Evolutionary conservation across 257 asterid genomes (phyloP), one percentile per base, ranked within the genome.

Genomic region (Penstemon barbatus): DNA sequence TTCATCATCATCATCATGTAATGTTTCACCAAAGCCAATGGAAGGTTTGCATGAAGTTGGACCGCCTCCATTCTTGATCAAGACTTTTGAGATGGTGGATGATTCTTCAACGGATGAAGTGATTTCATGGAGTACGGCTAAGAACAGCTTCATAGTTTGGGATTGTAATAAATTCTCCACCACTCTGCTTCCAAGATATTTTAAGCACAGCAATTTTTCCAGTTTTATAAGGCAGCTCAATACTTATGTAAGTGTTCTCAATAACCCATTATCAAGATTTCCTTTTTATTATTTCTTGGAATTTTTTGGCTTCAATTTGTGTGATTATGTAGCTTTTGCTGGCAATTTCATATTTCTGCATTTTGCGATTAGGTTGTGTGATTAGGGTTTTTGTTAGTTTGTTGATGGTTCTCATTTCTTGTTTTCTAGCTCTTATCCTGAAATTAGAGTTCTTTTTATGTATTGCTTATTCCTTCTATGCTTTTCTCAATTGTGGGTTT

Each of bases 191-290:
- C 99, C 99, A 4, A 86, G 51, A 73, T 79, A 82, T 73, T 94
- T 94, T 86, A 94, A 91, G 86, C 99, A 94, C 75, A 76, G 78
- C 37, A 94, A 94, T 71, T 94, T 94, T 79, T 91, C 99, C 15
- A 94, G 97, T 80, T 94, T 94, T 81, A 70, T 94, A 56, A 93
- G 99, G 4, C 99, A 94, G 93, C 98, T 94, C 61, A 94, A 94
- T 71, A 91, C 99, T 3, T 91, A 94, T 83, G 99, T 94, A 83
- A 86, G 96, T 87, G 38, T 36, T 57, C 19, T 39, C 65, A 5
- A 25, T 8, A 43, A 13, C 44, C 59, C 5, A 8, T 19, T 9
- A 25, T 69, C 60, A 25, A 18, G 45, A 12, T 59, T 48, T 8
- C 4, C 33, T n/a, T 3, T 52, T 57, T 55, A 13, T 51, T 41